phyloP scores from a whole-genome alignment of 768 basidiomycete genomes.

The Lactifluus piperatus region DNA sequence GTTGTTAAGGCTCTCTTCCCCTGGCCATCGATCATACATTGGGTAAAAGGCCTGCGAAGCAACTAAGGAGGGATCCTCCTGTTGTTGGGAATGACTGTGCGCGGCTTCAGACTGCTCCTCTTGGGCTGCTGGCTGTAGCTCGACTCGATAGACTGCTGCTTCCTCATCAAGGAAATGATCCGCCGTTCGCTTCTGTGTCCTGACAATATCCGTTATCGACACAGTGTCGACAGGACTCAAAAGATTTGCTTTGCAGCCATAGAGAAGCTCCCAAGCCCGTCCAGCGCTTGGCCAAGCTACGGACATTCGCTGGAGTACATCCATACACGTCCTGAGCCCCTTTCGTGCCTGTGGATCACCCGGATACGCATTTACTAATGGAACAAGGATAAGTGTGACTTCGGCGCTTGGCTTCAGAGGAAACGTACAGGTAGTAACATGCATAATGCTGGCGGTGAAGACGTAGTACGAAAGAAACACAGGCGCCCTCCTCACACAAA shows the following conservation, averaged over 20 bases:
- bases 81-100: slow-evolving; percentile 18
- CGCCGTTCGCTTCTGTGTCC: slow-evolving; percentile 52
- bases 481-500: slow-evolving; percentile 50
- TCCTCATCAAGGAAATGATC: slow-evolving; percentile 34
- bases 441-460: slow-evolving; percentile 76
- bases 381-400: neutral
- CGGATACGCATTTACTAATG: slow-evolving; percentile 51
- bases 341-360: slow-evolving; percentile 60
- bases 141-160: slow-evolving; percentile 1
- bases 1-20: slow-evolving; percentile 21
- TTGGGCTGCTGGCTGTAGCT: slow-evolving; percentile 2
- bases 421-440: slow-evolving; percentile 58
- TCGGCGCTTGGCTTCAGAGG: neutral
- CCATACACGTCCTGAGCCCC: slow-evolving; percentile 60
- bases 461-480: slow-evolving; percentile 73
- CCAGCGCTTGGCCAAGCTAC: slow-evolving; percentile 69
- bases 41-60: slow-evolving; percentile 24
- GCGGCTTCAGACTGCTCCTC: slow-evolving; percentile 3
- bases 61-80: slow-evolving; percentile 3
- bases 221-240: slow-evolving; percentile 4
- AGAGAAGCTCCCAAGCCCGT: slow-evolving; percentile 63
- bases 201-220: slow-evolving; percentile 19
- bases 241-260: slow-evolving; percentile 44
- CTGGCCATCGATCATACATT: slow-evolving; percentile 41
- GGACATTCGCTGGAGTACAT: slow-evolving; percentile 54